Percentiles rank a stretch among this genome's conserved stretches.
Evolutionary conservation across 2,329 filamentous ascomycete genomes (phyloP).

Genomic region (Colletotrichum destructivum): DNA sequence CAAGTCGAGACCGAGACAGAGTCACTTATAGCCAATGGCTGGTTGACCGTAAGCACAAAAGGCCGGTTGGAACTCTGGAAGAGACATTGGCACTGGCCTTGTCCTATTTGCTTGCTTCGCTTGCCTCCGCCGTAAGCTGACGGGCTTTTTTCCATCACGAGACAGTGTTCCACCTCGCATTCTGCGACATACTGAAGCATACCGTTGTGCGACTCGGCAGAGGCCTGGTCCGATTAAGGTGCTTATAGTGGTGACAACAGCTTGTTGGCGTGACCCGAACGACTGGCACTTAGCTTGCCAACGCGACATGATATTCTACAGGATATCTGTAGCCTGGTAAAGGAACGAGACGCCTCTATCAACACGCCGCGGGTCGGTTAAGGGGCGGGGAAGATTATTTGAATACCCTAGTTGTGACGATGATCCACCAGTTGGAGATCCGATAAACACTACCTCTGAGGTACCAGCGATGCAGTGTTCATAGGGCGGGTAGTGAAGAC

Average conservation of each 20-base stretch:
- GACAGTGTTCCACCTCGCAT: neutral
- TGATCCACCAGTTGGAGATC: neutral
- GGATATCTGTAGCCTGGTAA: neutral
- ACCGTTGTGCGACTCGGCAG: neutral
- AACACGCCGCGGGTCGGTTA: neutral
- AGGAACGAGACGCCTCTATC: neutral
- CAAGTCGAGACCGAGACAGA: neutral
- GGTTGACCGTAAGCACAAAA: neutral
- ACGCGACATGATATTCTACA: conserved; percentile 2
- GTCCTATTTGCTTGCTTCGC: neutral
- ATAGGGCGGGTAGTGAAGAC: neutral
- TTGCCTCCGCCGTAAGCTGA: conserved; percentile 28
- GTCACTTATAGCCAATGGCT: neutral
- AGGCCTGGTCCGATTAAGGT: neutral
- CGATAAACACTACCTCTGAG: neutral
- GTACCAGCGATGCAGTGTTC: neutral
- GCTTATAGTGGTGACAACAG: neutral
- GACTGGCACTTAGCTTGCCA: conserved; percentile 35
- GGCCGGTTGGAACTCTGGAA: neutral
- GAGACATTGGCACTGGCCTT: conserved; percentile 18
- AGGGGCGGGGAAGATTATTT: neutral
- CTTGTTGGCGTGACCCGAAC: conserved; percentile 27
- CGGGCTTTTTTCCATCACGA: conserved; percentile 17
- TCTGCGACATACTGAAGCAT: conserved; percentile 4
- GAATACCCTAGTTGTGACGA: neutral